Evolutionary conservation across 768 basidiomycete species (phyloP), one percentile per base, ranked within the genome.

Genomic region (Suillus spraguei): DNA sequence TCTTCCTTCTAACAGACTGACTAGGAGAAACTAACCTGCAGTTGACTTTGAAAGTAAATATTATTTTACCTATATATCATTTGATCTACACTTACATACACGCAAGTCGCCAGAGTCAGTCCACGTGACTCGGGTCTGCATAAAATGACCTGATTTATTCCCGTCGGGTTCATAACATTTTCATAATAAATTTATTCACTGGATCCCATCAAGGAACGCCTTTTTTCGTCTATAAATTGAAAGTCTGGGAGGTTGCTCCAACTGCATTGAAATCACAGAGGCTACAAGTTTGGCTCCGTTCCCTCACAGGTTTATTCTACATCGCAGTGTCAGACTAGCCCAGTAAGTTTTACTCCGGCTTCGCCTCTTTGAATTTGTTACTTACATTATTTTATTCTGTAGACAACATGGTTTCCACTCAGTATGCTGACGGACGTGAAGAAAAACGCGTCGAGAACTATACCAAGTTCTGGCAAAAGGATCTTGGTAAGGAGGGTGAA

Each of bases 401-500:
- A 24, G 33, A 35, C 22, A 60, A 10, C 39, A 59, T 28, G 63
- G 39, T 36, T 62, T 60, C 72, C 16, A 68, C 65, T 50, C 73
- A 76, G 65, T 77, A 78, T 42, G 62, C 74, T 38, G 91, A 91
- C 68, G 87, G 85, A 61, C 88, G 90, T 59, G 78, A 86, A 58
- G 79, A 81, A 67, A 78, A 81, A 67, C 91, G 93, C 55, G 90
- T 94, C 53, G 87, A 86, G 73, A 88, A 87, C 77, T 99, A 99
- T 80, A 90, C 90, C 69, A 87, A 86, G 71, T 95, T 94, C 79
- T 99, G 97, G 96, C 84, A 95, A 66, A 89, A 90, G 73, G 91
- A 97, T 75, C 80, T 87, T 36, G 77, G 76, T 17, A 83, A 89
- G 69, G 95, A 99, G 77, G 78, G 74, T 56, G 80, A 82, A 5